Conservation (phyloP, 2,329 filamentous ascomycete species). For the Rhynchosporium agropyri region DNA sequence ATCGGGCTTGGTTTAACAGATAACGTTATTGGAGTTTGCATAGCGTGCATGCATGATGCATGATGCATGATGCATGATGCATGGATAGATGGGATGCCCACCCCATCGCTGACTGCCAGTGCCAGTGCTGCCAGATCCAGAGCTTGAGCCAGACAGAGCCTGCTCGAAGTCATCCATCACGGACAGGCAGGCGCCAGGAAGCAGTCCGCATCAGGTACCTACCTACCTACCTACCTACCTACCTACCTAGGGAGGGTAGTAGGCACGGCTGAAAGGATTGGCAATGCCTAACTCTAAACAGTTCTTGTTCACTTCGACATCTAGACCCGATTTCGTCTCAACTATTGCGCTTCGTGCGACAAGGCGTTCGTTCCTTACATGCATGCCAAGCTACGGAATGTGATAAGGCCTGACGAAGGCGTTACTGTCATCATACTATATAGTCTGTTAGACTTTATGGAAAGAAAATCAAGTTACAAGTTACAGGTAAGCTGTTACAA, state of each 20-base stretch:
- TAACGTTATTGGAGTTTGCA: conserved; percentile 6
- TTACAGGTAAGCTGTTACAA: too few relatives aligned
- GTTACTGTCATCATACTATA: too few relatives aligned
- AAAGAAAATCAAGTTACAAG: too few relatives aligned
- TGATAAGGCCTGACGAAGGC: neutral
- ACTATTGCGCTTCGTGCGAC: conserved; percentile 11
- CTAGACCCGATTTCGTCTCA: neutral
- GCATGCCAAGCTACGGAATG: neutral
- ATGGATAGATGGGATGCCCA: too few relatives aligned
- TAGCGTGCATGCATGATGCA: neutral
- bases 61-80: too few relatives aligned
- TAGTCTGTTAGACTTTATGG: too few relatives aligned
- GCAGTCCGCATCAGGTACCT: conserved; percentile 3
- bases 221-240: too few relatives aligned
- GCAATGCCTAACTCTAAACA: conserved; percentile 14
- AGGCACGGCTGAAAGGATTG: conserved; percentile 19
- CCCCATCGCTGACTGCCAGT: too few relatives aligned
- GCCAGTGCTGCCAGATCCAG: too few relatives aligned
- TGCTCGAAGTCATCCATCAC: conserved; percentile 4
- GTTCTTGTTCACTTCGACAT: neutral
- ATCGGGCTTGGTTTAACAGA: conserved; percentile 4
- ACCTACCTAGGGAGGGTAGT: neutral
- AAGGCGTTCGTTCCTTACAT: conserved; percentile 3
- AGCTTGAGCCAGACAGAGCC: neutral
- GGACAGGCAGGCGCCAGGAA: neutral